A percentile compares a stretch with the other conserved stretches of the same genome.
Evolutionary conservation across 495 filamentous ascomycete species (phyloP).

Genomic region (Annulohypoxylon bovei): DNA sequence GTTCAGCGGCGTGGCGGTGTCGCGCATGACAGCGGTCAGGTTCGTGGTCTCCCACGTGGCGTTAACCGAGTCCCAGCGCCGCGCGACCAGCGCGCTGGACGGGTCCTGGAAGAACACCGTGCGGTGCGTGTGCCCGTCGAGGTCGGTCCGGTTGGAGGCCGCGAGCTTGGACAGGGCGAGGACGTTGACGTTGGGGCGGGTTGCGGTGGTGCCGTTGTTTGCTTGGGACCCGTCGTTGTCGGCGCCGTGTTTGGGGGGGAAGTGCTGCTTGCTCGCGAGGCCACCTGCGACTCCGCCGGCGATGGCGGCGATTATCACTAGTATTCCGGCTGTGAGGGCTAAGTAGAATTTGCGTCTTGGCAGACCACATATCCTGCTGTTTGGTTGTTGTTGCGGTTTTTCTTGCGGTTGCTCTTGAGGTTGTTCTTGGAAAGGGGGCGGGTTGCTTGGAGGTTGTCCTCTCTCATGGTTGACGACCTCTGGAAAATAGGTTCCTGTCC

Average conservation of each 20-base stretch:
- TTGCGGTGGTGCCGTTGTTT: not conserved
- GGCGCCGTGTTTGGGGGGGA: not conserved
- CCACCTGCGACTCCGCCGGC: slow-evolving; percentile 26
- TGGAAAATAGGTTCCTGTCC: not conserved
- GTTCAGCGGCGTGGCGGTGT: not conserved
- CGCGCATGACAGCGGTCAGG: slow-evolving; percentile 15
- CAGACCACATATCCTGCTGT: slow-evolving; percentile 12
- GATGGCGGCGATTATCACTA: slow-evolving; percentile 22
- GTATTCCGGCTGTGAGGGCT: not conserved
- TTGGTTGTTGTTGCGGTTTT: not conserved
- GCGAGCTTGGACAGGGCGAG: slow-evolving; percentile 24
- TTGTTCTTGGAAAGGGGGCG: not conserved
- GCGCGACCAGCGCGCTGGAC: slow-evolving; percentile 9
- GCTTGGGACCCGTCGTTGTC: not conserved
- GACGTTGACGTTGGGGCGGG: slow-evolving; percentile 5
- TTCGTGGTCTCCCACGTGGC: slow-evolving; percentile 24
- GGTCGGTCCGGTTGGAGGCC: slow-evolving; percentile 25
- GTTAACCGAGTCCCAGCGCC: slow-evolving; percentile 30
- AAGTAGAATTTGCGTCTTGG: slow-evolving; percentile 12
- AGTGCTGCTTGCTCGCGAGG: not conserved
- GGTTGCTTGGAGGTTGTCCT: not conserved
- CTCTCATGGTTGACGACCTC: slow-evolving; percentile 10
- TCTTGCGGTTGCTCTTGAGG: not conserved
- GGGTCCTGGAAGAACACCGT: slow-evolving; percentile 35
- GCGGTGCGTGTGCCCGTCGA: slow-evolving; percentile 13